Conservation (phyloP, 129 eudicot genomes). For the Helichrysum umbraculigerum region DNA sequence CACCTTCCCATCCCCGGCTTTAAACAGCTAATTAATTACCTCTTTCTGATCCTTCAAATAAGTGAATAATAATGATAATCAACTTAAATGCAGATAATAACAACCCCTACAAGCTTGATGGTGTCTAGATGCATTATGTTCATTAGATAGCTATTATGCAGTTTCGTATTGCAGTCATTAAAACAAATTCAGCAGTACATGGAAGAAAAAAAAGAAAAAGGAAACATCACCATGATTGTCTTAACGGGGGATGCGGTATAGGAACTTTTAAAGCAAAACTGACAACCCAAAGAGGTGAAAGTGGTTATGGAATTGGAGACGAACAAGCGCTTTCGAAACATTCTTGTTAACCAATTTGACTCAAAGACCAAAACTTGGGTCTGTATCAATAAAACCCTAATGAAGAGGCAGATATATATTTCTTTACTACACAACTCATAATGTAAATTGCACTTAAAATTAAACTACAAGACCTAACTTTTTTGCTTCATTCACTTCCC, state of each 20-base stretch:
- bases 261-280: slow-evolving; percentile 1
- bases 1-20: not conserved
- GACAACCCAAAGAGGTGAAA: slow-evolving; percentile 21
- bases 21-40: slow-evolving; percentile 10
- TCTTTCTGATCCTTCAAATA: not conserved
- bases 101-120: not conserved
- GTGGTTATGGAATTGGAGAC: not conserved
- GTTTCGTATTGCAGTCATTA: not conserved
- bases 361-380: slow-evolving; percentile 18
- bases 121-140: not conserved
- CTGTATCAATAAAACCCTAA: slow-evolving; percentile 19
- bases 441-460: not conserved
- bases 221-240: slow-evolving; percentile 25
- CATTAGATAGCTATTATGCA: not conserved
- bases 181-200: not conserved
- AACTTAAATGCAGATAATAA: not conserved
- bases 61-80: not conserved
- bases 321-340: not conserved
- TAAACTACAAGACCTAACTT: not conserved
- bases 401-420: not conserved
- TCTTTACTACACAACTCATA: slow-evolving; percentile 12
- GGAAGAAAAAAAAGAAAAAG: not conserved
- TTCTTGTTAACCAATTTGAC: slow-evolving; percentile 11
- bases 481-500: not conserved
- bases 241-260: slow-evolving; percentile 7